Evolutionary conservation across 176 grass and related monocot species (phyloP).

Genomic region (Saccharum spontaneum): DNA sequence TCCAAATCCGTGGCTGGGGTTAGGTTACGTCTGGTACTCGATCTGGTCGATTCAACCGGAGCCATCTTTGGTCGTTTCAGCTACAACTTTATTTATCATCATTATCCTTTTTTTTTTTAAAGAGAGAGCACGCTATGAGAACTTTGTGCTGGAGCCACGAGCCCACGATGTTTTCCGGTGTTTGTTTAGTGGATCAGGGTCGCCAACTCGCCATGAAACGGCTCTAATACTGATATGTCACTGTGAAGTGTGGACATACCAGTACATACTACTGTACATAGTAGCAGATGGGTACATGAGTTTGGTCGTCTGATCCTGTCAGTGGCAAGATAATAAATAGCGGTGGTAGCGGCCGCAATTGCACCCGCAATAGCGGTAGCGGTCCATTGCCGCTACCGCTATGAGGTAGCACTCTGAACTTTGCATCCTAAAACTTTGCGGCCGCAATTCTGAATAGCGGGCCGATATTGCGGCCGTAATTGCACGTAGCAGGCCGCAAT

Average conservation of each 20-base stretch:
- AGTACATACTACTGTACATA: too few species aligned
- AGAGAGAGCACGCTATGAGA: not conserved
- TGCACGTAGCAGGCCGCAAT: too few species aligned
- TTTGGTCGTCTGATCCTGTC: not conserved
- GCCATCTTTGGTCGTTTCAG: not conserved
- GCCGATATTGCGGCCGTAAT: too few species aligned
- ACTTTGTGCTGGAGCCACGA: not conserved
- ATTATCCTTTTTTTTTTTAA: not conserved
- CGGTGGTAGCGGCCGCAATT: too few species aligned
- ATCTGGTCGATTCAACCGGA: not conserved
- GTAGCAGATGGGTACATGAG: not conserved
- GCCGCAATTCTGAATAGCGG: too few species aligned
- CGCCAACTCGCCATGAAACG: not conserved
- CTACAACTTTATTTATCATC: not conserved
- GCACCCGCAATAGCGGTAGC: too few species aligned
- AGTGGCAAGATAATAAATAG: too few species aligned
- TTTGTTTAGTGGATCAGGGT: not conserved
- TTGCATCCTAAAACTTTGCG: too few species aligned
- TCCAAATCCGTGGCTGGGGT: conserved; percentile 18
- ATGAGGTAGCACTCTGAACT: too few species aligned
- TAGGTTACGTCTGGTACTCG: not conserved
- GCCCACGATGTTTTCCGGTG: not conserved
- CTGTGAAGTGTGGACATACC: not conserved
- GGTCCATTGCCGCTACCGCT: too few species aligned
- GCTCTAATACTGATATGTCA: not conserved